Percentiles rank a stretch among this genome's conserved stretches.
These are phyloP conservation scores for Larix sibirica DNA, from an alignment of 83 land plant genomes.

Conservation along the genomic window DNA sequence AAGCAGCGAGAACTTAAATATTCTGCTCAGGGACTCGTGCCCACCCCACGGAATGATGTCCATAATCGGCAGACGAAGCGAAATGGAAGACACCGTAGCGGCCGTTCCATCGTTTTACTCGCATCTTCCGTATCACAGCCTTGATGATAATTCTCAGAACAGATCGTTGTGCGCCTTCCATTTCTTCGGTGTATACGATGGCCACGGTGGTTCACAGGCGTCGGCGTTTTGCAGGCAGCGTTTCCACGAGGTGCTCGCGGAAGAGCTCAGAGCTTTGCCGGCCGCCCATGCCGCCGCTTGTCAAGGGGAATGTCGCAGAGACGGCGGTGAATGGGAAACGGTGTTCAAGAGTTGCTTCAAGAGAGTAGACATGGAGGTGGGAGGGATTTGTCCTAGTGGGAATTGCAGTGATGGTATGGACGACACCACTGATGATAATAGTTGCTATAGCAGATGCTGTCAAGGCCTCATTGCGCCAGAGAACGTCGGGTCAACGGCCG, in stretches of 20 bases:
- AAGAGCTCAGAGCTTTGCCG: conserved; percentile 23
- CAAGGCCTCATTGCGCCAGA: conserved; percentile 16
- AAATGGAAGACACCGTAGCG: conserved; percentile 33
- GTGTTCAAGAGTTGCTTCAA: conserved; percentile 32
- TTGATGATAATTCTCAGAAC: conserved; percentile 20
- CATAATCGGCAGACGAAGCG: conserved; percentile 19
- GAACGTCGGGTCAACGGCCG: conserved; percentile 59
- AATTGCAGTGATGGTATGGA: neutral
- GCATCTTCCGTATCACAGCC: neutral
- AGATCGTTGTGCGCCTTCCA: conserved; percentile 9
- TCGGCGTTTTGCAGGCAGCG: conserved; percentile 43
- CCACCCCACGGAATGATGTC: conserved; percentile 25
- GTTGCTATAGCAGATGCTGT: conserved; percentile 6
- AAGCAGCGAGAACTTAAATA: too few relatives aligned
- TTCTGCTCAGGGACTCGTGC: conserved; percentile 8
- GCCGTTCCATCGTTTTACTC: conserved; percentile 20
- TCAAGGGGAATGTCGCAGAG: neutral
- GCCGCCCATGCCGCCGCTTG: neutral
- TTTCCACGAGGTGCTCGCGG: conserved; percentile 38
- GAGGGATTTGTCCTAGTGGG: conserved; percentile 22
- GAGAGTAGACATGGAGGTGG: conserved; percentile 37
- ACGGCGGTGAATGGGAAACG: conserved; percentile 22
- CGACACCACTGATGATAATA: neutral
- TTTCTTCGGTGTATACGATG: conserved; percentile 37
- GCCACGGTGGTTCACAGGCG: conserved; percentile 46